Base-by-base conservation (phyloP, 2,329 filamentous ascomycete species). In the Ophiobolus disseminans region DNA sequence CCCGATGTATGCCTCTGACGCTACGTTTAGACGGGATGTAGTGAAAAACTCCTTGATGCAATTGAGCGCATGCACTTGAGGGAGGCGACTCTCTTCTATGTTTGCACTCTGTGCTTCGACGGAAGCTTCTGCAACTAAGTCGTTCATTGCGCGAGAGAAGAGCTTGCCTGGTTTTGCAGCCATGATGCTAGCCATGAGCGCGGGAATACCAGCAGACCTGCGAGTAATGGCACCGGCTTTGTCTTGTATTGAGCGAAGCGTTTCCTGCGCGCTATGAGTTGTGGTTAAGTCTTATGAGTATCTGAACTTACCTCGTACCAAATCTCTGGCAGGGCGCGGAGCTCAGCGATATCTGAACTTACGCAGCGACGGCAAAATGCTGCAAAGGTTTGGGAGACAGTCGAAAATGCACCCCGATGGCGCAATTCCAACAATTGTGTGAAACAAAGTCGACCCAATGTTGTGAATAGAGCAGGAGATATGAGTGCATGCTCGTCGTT, bases 51-150 rank as follows among this genome's bases (percentile, higher is more conserved):
- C 91, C 67, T 94, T 94, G 48, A 99, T 77, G 52, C 90, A 96
- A 69, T 99, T 99, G 67, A 96, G 82, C 0, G 94, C 91, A 71
- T 99, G 94, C 0, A 99, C 94, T 72, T 99, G 93, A 0, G 91
- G 88, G 4, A 97, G 76, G 31, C 88, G 80, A 22, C 80, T 75
- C 39, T 82, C 77, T 51, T 78, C 75, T 9, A 78, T 77, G 10
- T 76, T 87, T 2, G 82, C 82, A 22, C 81, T 77, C 8, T 69
- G 74, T 3, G 82, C 82, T 40, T 82, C 78, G 17, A 76, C 72
- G 19, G 78, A 73, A 5, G 86, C 84, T 43, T 90, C 85, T 3
- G 73, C 68, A 50, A 84, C 81, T 4, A 91, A 78, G 25, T 85
- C 83, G 5, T 70, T 66, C 67, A 95, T 86, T 1, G 87, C 84